Evolutionary conservation across 2,329 filamentous ascomycete species (phyloP), one percentile per base, ranked within the genome.

Genomic region (Aschersonia sp.): DNA sequence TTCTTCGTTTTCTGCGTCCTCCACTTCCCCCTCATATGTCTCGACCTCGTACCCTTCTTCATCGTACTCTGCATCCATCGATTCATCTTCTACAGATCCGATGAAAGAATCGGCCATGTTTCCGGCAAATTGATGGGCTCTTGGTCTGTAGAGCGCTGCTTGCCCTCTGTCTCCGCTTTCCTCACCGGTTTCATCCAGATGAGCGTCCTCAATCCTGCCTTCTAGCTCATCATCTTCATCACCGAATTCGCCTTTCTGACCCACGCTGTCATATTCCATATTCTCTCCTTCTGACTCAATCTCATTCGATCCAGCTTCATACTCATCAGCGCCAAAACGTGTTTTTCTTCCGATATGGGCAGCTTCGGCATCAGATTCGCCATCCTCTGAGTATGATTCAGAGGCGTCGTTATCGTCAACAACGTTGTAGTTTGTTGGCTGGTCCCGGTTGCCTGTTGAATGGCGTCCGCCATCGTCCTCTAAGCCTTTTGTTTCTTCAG

Each of bases 361-460:
- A 3, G 50, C 46, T 10, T 53, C 48, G 4, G 40, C 46, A 10
- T 53, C 48, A 4, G 47, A 50, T 1, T 42, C 40, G 9, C 52
- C 50, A 3, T 45, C 45, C 38, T 53, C 55, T 6, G 51, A 54
- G 4, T 48, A 51, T 2, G 50, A 53, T 20, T 53, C 50, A 2
- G 47, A 53, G 5, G 50, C 50, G 20, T 63, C 64, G 30, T 65
- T 63, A 44, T 60, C 58, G 38, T 55, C 58, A 31, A 61, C 53
- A 41, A 53, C 52, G 44, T 59, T 58, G 47, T 63, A 64, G 40
- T 62, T 62, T 45, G 60, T 51, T 31, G 63, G 51, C 44, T 64
- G 60, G 30, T 64, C 63, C 48, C 64, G 62, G 32, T 64, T 60
- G 9, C 62, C 61, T 38, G 55, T 52, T 28, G 57, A 48, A 12